These are phyloP conservation scores for Casuarina glauca DNA, from an alignment of 306 rosid genomes.

Conservation along the genomic window DNA sequence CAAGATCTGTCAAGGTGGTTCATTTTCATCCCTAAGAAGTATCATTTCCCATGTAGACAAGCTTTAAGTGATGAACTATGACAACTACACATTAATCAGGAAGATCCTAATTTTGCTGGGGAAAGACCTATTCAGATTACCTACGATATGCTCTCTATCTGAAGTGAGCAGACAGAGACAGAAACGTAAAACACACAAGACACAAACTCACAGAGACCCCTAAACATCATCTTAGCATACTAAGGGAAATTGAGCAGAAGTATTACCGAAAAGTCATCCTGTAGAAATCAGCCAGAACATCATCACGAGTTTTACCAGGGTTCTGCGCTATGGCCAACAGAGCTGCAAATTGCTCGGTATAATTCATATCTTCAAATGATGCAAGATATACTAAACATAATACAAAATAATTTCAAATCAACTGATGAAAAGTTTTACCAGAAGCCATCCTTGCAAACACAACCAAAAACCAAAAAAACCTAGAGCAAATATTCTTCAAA, in stretches of 20 bases:
- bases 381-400: constrained; percentile 73
- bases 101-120: not conserved
- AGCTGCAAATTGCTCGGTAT: constrained; percentile 73
- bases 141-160: not conserved
- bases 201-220: not conserved
- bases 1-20: not conserved
- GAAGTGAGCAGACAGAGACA: not conserved
- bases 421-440: constrained; percentile 20
- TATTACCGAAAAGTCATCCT: constrained; percentile 74
- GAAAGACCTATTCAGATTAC: not conserved
- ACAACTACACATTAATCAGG: constrained; percentile 1
- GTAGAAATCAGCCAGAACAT: constrained; percentile 81
- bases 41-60: not conserved
- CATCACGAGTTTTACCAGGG: constrained; percentile 85
- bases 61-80: not conserved
- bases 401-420: constrained; percentile 24
- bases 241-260: constrained; percentile 8
- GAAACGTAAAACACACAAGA: not conserved
- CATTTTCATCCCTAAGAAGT: not conserved
- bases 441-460: constrained; percentile 7
- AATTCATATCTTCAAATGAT: constrained; percentile 58
- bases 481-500: constrained; percentile 79
- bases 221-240: constrained; percentile 15
- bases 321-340: constrained; percentile 83
- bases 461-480: constrained; percentile 46